Base-by-base conservation (phyloP, 768 basidiomycete species). In the Leccinum broughii region DNA sequence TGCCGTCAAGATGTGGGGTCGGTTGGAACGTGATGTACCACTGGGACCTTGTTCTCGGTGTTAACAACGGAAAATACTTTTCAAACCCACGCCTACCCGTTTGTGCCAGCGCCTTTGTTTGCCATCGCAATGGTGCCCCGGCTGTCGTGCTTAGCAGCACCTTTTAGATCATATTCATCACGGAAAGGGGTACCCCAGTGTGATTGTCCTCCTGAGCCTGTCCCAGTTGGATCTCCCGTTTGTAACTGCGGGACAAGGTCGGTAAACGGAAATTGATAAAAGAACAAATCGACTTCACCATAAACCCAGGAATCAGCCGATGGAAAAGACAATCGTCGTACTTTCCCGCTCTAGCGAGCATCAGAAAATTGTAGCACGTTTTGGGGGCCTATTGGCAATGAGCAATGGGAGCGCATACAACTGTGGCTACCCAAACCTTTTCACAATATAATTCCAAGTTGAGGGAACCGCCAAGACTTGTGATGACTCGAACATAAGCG, bases 291-390 rank as follows among this genome's bases (percentile, higher is more conserved):
- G 5, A 30, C 64, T 79, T 55, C 61, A 93, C 93, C 96, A 98
- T 98, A 71, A 97, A 97, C 0, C 90, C 93, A 5, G 95, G 95
- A 13, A 98, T 92, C 28, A 96, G 77, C 20, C 96, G 85, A 71
- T 99, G 96, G 74, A 98, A 99, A 24, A 93, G 75, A 59, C 87
- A 88, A 65, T 93, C 79, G 64, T 98, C 87, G 68, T 98, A 99
- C 68, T 95, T 95, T 9, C 95, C 93, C 24, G 87, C 81, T 62
- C 87, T 85, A 0, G 97, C 95, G 8, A 99, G 84, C 88, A 92
- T 92, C 30, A 99, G 77, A 75, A 98, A 99, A 72, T 99, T 99
- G 74, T 99, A 99, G 67, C 95, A 98, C 1, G 97, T 98, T 76
- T 97, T 95, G 0, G 97, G 97, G 10, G 96, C 97, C 92, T 95